phyloP scores from a whole-genome alignment of 2,329 filamentous ascomycete species.

The Biscogniauxia mediterranea region DNA sequence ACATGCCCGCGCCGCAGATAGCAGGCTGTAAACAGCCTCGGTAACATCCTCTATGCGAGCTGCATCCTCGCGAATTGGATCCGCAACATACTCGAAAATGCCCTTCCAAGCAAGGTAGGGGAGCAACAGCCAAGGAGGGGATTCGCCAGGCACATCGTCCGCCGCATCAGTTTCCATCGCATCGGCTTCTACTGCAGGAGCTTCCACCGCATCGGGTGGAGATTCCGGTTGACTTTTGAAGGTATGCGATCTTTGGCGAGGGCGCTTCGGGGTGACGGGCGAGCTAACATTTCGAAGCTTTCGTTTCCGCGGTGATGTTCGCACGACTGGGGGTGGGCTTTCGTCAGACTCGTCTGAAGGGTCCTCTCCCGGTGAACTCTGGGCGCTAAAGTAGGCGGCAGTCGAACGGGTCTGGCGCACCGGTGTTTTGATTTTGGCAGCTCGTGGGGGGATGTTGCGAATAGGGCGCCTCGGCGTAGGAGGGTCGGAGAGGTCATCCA shows the following conservation, averaged over 20 bases:
- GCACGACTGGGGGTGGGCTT: conserved; percentile 3
- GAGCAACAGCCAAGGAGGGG: conserved; percentile 47
- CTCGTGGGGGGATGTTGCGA: conserved; percentile 28
- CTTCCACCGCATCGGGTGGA: not conserved
- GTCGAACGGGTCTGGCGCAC: conserved; percentile 26
- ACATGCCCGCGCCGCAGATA: conserved; percentile 61
- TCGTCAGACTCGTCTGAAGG: conserved; percentile 12
- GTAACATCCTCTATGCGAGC: conserved; percentile 42
- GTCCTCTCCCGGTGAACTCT: conserved; percentile 11
- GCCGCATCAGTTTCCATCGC: not conserved
- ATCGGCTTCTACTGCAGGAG: not conserved
- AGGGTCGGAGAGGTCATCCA: conserved; percentile 21
- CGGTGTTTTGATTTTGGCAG: conserved; percentile 30
- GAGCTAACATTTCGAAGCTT: conserved; percentile 1
- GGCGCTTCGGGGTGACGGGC: conserved; percentile 9
- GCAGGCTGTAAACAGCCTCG: conserved; percentile 47
- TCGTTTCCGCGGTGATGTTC: conserved; percentile 5
- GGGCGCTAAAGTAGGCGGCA: conserved; percentile 22
- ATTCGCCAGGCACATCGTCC: conserved; percentile 46
- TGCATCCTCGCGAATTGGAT: conserved; percentile 48
- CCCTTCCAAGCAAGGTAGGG: conserved; percentile 68
- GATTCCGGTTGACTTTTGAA: not conserved
- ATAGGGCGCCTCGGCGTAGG: conserved; percentile 19
- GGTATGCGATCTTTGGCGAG: conserved; percentile 5
- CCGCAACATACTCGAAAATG: conserved; percentile 67